phyloP scores from a whole-genome alignment of 129 eudicot species.

The Chrysanthemum lavandulifolium region DNA sequence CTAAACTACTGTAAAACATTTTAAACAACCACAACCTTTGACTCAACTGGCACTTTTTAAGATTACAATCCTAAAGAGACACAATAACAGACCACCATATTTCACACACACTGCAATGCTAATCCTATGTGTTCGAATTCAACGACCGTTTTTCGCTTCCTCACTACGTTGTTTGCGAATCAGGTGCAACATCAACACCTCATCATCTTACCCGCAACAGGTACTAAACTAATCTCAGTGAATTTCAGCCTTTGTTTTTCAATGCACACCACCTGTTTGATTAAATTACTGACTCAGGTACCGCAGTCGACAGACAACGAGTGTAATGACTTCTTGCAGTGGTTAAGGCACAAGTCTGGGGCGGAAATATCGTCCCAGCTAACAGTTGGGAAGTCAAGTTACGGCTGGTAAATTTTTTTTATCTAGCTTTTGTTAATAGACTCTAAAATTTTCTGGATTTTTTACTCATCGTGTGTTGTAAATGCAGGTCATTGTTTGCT shows the following conservation, averaged over 20 bases:
- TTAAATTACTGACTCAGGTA: slow-evolving; percentile 31
- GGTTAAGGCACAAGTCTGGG: slow-evolving; percentile 69
- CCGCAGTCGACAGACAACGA: slow-evolving; percentile 33
- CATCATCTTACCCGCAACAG: slow-evolving; percentile 36
- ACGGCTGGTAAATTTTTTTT: slow-evolving; percentile 46
- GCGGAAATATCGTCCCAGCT: slow-evolving; percentile 55
- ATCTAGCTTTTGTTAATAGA: neutral
- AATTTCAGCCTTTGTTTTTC: neutral
- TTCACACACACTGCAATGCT: slow-evolving; percentile 17
- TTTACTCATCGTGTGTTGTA: too few relatives aligned
- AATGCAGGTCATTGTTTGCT: slow-evolving; percentile 64
- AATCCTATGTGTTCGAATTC: slow-evolving; percentile 28
- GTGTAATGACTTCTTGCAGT: slow-evolving; percentile 52
- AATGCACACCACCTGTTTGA: slow-evolving; percentile 32
- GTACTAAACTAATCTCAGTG: slow-evolving; percentile 14
- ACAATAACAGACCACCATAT: neutral
- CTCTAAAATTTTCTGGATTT: too few relatives aligned
- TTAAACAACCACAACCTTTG: too few relatives aligned
- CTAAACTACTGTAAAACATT: too few relatives aligned
- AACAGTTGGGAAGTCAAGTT: slow-evolving; percentile 55
- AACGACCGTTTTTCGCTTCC: slow-evolving; percentile 32
- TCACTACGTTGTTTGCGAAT: slow-evolving; percentile 5
- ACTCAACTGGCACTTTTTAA: too few relatives aligned
- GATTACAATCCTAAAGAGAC: neutral
- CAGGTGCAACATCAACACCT: slow-evolving; percentile 19